Evolutionary conservation across 768 basidiomycete species (phyloP).

Genomic region (Coprinellus aureogranulatus): DNA sequence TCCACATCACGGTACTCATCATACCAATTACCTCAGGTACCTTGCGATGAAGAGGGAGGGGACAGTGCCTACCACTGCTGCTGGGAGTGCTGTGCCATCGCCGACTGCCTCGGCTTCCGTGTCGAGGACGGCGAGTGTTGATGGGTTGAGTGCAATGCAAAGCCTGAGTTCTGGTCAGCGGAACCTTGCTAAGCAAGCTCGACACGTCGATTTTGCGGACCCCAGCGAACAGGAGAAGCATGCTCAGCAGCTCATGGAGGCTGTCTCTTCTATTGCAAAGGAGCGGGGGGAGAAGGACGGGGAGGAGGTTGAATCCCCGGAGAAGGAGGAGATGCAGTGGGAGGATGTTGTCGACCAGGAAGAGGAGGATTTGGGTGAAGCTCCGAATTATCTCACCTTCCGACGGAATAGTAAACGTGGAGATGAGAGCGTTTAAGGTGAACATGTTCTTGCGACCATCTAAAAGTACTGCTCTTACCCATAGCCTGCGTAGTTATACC

Average conservation of each 20-base stretch:
- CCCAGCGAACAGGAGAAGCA: too few relatives aligned
- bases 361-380: neutral
- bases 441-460: too few relatives aligned
- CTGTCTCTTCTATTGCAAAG: neutral
- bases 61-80: neutral
- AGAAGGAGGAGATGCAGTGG: neutral
- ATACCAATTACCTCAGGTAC: slow-evolving; percentile 2
- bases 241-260: neutral
- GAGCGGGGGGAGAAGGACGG: neutral
- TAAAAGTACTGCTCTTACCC: too few relatives aligned
- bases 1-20: neutral
- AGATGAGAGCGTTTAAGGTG: too few relatives aligned
- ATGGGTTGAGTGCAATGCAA: neutral
- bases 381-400: neutral
- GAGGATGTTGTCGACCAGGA: neutral
- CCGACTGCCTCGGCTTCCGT: neutral
- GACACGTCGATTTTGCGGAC: neutral
- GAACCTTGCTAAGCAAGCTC: neutral
- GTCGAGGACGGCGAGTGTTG: neutral
- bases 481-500: too few relatives aligned
- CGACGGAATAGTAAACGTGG: too few relatives aligned
- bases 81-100: neutral
- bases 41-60: slow-evolving; percentile 3
- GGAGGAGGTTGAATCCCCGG: neutral
- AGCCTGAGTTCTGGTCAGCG: neutral